These are phyloP conservation scores for Blastomyces silverae DNA, from an alignment of 2,329 filamentous ascomycete genomes.

Conservation along the genomic window DNA sequence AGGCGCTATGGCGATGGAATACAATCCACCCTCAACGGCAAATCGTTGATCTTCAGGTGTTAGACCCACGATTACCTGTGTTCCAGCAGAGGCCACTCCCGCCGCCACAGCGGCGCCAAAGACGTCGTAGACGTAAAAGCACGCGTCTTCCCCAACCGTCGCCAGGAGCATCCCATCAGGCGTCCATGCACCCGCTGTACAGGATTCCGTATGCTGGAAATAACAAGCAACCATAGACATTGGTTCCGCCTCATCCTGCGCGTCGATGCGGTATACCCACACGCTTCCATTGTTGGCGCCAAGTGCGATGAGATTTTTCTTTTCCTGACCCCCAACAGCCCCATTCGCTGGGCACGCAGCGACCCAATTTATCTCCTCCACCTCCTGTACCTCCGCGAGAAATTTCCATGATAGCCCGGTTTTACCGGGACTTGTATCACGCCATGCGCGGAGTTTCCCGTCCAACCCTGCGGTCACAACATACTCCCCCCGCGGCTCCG, in stretches of 20 bases:
- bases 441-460: slow-evolving; percentile 69
- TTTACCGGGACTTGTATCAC: slow-evolving; percentile 43
- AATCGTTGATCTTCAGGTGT: slow-evolving; percentile 83
- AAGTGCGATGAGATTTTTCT: slow-evolving; percentile 76
- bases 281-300: slow-evolving; percentile 87
- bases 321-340: slow-evolving; percentile 36
- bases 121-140: slow-evolving; percentile 86
- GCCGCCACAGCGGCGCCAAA: slow-evolving; percentile 69
- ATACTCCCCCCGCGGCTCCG: slow-evolving; percentile 72
- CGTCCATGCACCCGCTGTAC: slow-evolving; percentile 87
- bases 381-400: slow-evolving; percentile 74
- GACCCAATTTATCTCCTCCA: slow-evolving; percentile 93
- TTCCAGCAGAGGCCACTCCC: slow-evolving; percentile 50
- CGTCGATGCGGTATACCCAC: slow-evolving; percentile 88
- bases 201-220: slow-evolving; percentile 79
- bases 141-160: slow-evolving; percentile 82
- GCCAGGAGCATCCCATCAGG: slow-evolving; percentile 78
- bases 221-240: slow-evolving; percentile 84
- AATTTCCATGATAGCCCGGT: slow-evolving; percentile 55
- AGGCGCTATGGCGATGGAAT: slow-evolving; percentile 77
- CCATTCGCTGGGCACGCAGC: slow-evolving; percentile 60
- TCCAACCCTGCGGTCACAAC: slow-evolving; percentile 83
- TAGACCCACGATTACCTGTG: slow-evolving; percentile 65
- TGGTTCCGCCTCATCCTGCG: slow-evolving; percentile 52
- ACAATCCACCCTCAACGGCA: slow-evolving; percentile 82